These are phyloP conservation scores for Sugiyamaella paludigena DNA, from an alignment of 1,139 yeast species.

Conservation along the genomic window DNA sequence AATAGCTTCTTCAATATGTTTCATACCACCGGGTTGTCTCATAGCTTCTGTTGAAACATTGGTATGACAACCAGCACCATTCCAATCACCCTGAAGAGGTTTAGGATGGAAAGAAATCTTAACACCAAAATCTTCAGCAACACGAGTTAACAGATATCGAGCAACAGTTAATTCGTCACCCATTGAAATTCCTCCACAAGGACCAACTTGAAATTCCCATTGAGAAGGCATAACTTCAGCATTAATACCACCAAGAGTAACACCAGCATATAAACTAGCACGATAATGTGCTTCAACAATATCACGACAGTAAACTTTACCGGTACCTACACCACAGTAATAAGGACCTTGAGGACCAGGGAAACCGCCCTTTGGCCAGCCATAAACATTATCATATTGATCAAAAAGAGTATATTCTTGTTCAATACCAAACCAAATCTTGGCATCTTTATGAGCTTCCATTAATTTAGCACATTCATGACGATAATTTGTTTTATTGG, in stretches of 20 bases:
- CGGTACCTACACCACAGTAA: slow-evolving; percentile 99
- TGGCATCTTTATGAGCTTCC: slow-evolving; percentile 84
- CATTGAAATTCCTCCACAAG: slow-evolving; percentile 91
- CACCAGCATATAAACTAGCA: slow-evolving; percentile 92
- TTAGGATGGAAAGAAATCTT: slow-evolving; percentile 99
- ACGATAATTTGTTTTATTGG: slow-evolving; percentile 97
- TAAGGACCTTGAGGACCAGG: slow-evolving; percentile 99
- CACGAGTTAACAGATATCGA: slow-evolving; percentile 87
- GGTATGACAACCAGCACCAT: slow-evolving; percentile 99
- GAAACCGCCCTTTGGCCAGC: slow-evolving; percentile 99
- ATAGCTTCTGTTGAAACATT: slow-evolving; percentile 88
- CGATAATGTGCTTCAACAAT: slow-evolving; percentile 98
- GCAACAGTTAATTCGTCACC: slow-evolving; percentile 98
- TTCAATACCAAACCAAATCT: slow-evolving; percentile 97
- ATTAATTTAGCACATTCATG: slow-evolving; percentile 95
- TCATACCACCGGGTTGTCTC: slow-evolving; percentile 97
- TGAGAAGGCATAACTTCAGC: slow-evolving; percentile 99
- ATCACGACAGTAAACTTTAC: slow-evolving; percentile 97
- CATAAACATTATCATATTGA: slow-evolving; percentile 84
- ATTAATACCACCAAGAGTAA: slow-evolving; percentile 90
- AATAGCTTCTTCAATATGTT: slow-evolving; percentile 85
- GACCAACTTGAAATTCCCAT: slow-evolving; percentile 99
- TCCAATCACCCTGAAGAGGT: slow-evolving; percentile 98
- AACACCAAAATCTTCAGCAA: slow-evolving; percentile 98
- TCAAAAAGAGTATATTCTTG: slow-evolving; percentile 98